phyloP scores from a whole-genome alignment of 306 rosid genomes.

The Ormosia emarginata region DNA sequence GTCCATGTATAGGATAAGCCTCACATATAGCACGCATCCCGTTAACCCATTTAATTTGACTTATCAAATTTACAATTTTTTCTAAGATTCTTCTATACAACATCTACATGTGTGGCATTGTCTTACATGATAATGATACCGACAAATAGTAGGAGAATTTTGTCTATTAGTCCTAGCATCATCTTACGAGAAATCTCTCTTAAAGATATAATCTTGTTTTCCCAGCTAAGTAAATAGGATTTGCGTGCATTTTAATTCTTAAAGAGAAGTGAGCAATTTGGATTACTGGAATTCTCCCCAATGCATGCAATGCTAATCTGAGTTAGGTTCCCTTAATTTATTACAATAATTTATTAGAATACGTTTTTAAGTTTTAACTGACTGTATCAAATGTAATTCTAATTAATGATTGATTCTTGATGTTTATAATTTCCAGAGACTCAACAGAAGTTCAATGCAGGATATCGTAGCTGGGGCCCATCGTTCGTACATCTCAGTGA shows the following conservation, averaged over 20 bases:
- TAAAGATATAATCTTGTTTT: no score
- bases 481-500: conserved; percentile 60
- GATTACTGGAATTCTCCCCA: no score
- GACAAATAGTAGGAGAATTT: no score
- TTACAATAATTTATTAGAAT: background rate
- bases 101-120: no score
- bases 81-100: no score
- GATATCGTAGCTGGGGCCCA: conserved; percentile 78
- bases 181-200: background rate
- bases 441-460: conserved; percentile 62
- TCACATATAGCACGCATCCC: background rate
- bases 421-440: conserved; percentile 40
- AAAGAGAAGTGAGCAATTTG: no score
- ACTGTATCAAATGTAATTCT: background rate
- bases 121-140: no score
- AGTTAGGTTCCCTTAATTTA: background rate
- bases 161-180: no score
- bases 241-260: no score
- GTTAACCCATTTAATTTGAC: no score
- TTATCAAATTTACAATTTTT: no score
- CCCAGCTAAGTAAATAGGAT: no score
- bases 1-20: background rate
- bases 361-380: background rate
- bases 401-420: background rate
- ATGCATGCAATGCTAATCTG: background rate